phyloP scores from a whole-genome alignment of 129 eudicot genomes.

The Artemisia tridentata region DNA sequence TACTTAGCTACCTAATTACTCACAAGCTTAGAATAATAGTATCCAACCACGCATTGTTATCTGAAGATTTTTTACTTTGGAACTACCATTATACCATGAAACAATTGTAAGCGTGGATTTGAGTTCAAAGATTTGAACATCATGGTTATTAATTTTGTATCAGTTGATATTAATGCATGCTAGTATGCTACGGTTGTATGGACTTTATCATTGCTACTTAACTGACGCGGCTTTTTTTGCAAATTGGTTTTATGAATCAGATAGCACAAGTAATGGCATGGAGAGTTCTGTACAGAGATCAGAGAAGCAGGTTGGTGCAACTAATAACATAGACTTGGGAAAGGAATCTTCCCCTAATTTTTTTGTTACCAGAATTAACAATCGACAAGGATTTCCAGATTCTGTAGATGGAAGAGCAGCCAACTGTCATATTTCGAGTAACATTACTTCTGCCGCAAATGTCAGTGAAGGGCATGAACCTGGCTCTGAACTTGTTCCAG shows the following conservation, averaged over 20 bases:
- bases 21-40: background rate
- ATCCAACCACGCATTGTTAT: background rate
- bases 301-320: conserved; percentile 70
- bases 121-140: conserved; percentile 22
- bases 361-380: conserved; percentile 62
- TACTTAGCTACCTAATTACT: background rate
- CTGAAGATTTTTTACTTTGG: background rate
- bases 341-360: conserved; percentile 79
- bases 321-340: conserved; percentile 60
- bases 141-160: conserved; percentile 14
- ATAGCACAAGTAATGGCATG: conserved; percentile 30
- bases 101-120: background rate
- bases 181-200: conserved; percentile 10
- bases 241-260: conserved; percentile 32
- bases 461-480: conserved; percentile 36
- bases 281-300: conserved; percentile 35
- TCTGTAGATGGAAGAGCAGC: conserved; percentile 52
- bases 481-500: conserved; percentile 43
- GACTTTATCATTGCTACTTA: background rate
- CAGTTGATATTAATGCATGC: conserved; percentile 6
- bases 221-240: background rate
- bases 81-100: conserved; percentile 3
- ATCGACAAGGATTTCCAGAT: conserved; percentile 71
- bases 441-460: conserved; percentile 31
- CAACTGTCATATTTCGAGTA: conserved; percentile 28